These are phyloP conservation scores for Lepidium africanum DNA, from an alignment of 345 rosid genomes.

Conservation along the genomic window DNA sequence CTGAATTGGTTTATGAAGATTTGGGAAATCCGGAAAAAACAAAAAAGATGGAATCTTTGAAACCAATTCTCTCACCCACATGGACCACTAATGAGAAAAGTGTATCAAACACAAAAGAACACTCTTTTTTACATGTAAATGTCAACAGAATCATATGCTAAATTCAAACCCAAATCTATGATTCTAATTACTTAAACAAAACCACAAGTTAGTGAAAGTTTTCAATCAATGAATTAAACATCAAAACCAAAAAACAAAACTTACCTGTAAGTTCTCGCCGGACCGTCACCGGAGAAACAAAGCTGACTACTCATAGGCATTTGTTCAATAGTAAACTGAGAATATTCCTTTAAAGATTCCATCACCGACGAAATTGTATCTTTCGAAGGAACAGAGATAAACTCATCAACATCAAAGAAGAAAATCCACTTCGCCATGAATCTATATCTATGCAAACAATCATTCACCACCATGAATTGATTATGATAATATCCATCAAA, in stretches of 20 bases:
- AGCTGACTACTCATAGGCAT: constrained; percentile 79
- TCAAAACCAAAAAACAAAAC: neutral
- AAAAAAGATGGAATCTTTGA: constrained; percentile 23
- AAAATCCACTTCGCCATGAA: constrained; percentile 75
- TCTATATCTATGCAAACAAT: constrained; percentile 75
- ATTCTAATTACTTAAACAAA: neutral
- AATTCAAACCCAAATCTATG: neutral
- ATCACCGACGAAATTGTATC: constrained; percentile 49
- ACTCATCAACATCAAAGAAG: constrained; percentile 92
- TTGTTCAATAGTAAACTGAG: constrained; percentile 80
- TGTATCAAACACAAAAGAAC: neutral
- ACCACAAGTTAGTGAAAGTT: neutral
- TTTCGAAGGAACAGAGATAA: constrained; percentile 44
- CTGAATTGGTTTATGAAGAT: neutral
- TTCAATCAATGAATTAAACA: neutral
- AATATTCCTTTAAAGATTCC: constrained; percentile 51
- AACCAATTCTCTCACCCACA: neutral
- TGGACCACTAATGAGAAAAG: constrained; percentile 4
- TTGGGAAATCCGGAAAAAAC: neutral
- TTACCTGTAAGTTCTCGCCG: constrained; percentile 62
- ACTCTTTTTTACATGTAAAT: neutral
- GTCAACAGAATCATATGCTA: constrained; percentile 9
- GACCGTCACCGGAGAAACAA: constrained; percentile 53
- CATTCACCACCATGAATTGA: constrained; percentile 90
- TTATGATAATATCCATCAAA: constrained; percentile 93